These are phyloP conservation scores for Coniella vitis DNA, from an alignment of 2,329 filamentous ascomycete genomes.

Conservation along the genomic window DNA sequence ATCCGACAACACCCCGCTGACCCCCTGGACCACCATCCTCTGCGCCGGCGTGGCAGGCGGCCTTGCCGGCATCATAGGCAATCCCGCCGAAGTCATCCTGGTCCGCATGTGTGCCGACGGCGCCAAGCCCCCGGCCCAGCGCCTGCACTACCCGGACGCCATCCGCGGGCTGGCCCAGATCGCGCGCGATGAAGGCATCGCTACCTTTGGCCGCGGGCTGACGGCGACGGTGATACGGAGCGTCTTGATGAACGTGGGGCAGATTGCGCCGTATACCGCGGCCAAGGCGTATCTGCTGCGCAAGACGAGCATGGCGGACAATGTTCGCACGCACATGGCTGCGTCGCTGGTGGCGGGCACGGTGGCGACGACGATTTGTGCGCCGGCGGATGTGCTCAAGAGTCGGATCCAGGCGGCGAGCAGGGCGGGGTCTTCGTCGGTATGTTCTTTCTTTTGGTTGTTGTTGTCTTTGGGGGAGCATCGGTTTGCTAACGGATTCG, in stretches of 20 bases:
- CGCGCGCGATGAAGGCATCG: slow-evolving; percentile 32
- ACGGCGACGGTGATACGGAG: slow-evolving; percentile 34
- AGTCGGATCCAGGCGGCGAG: slow-evolving; percentile 33
- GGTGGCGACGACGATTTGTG: slow-evolving; percentile 38
- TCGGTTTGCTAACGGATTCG: neutral
- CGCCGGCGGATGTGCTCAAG: slow-evolving; percentile 38
- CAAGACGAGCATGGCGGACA: slow-evolving; percentile 27
- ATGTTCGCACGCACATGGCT: slow-evolving; percentile 32
- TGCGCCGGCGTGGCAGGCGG: slow-evolving; percentile 35
- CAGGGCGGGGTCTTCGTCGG: slow-evolving; percentile 13
- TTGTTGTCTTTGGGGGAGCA: no score
- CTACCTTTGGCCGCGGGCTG: slow-evolving; percentile 31
- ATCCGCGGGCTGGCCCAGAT: slow-evolving; percentile 28
- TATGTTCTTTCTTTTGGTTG: neutral
- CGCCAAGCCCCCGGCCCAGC: slow-evolving; percentile 28
- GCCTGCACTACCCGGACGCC: slow-evolving; percentile 33
- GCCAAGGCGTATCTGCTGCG: slow-evolving; percentile 27
- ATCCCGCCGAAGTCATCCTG: slow-evolving; percentile 36
- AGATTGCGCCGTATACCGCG: slow-evolving; percentile 37
- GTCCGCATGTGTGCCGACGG: slow-evolving; percentile 41
- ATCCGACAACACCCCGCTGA: slow-evolving; percentile 21
- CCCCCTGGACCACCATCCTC: slow-evolving; percentile 28
- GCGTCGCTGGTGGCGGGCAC: slow-evolving; percentile 37
- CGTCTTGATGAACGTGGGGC: slow-evolving; percentile 39
- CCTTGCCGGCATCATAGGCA: slow-evolving; percentile 37